Percentiles rank a stretch among this genome's conserved stretches.
Evolutionary conservation across 495 filamentous ascomycete genomes (phyloP).

Genomic region (Polyplosphaeria fusca): DNA sequence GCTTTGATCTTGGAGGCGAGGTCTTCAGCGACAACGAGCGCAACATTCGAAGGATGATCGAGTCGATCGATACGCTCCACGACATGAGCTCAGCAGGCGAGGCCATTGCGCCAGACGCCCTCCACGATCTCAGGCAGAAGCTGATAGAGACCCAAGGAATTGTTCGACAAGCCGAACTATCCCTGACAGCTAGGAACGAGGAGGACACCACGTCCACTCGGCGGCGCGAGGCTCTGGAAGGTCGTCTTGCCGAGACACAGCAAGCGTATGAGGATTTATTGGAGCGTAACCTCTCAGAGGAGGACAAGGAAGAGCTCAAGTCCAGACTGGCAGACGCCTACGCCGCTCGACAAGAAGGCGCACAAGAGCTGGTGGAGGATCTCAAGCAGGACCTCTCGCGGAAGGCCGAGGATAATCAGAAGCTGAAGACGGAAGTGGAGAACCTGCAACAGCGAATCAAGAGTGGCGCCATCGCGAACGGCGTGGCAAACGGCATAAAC

Average conservation of each 20-base stretch:
- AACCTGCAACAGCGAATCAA: slow-evolving; percentile 69
- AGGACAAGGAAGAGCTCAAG: slow-evolving; percentile 81
- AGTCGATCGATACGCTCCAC: slow-evolving; percentile 73
- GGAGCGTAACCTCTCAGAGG: slow-evolving; percentile 71
- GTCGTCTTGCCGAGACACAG: slow-evolving; percentile 66
- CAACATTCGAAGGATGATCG: slow-evolving; percentile 74
- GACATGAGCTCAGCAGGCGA: slow-evolving; percentile 73
- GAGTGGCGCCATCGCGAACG: slow-evolving; percentile 53
- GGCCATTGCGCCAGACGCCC: slow-evolving; percentile 73
- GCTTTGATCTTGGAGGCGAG: slow-evolving; percentile 87
- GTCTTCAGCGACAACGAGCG: slow-evolving; percentile 88
- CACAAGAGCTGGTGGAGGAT: slow-evolving; percentile 66
- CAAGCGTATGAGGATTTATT: slow-evolving; percentile 78
- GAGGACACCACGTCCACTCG: slow-evolving; percentile 59
- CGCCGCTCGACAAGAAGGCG: slow-evolving; percentile 65
- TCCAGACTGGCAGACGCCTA: slow-evolving; percentile 72
- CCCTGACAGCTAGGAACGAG: slow-evolving; percentile 64
- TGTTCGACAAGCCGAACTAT: slow-evolving; percentile 87
- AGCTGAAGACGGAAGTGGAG: slow-evolving; percentile 70
- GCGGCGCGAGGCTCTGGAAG: slow-evolving; percentile 69
- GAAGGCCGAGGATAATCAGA: slow-evolving; percentile 73
- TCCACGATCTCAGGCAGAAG: slow-evolving; percentile 69
- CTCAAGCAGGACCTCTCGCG: slow-evolving; percentile 67
- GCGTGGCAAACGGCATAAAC: slow-evolving; percentile 53
- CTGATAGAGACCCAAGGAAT: slow-evolving; percentile 87